Base-by-base conservation (phyloP, 169 alveolate genomes). In the Plasmodium fragile region DNA sequence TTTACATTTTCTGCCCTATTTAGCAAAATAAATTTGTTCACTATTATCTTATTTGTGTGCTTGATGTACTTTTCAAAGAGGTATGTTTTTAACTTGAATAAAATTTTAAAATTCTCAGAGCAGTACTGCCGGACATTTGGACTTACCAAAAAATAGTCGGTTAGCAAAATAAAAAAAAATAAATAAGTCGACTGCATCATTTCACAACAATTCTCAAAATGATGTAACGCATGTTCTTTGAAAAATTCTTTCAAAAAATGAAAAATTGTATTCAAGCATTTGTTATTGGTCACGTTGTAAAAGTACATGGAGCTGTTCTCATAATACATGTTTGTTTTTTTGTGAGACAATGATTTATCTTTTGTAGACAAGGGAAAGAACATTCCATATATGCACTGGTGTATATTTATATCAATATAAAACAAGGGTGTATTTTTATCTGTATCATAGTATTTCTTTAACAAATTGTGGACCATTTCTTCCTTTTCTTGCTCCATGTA, bases 391-490 rank as follows among this genome's bases (percentile, higher is more conserved):
- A 95, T 95, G 39, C 95, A 94, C 79, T 85, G 75, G 92, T 81
- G 87, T 34, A 84, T 55, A 89, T 92, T 92, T 36, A 93, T 95
- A 53, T 95, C 96, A 71, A 92, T 93, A 52, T 83, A 92, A 81
- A 65, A 81, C 34, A 94, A 81, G 16, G 95, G 93, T 4, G 84
- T 94, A 11, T 92, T 81, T 69, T 94, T 95, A 82, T 94, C 91
- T 34, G 89, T 65, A 52, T 92, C 93, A 91, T 95, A 94, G 80
- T 73, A 79, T 53, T 96, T 96, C 30, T 85, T 91, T 85, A 94
- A 92, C 75, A 95, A 92, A 7, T 84, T 93, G 36, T 92, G 80
- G 59, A 90, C 92, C 28, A 94, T 82, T 41, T 93, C 93, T 25
- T 95, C 78, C 82, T 94, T 93, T 82, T 80, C 91, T 18, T 81